Evolutionary conservation across 176 grass and related monocot genomes (phyloP).

Genomic region (Chloris gayana): DNA sequence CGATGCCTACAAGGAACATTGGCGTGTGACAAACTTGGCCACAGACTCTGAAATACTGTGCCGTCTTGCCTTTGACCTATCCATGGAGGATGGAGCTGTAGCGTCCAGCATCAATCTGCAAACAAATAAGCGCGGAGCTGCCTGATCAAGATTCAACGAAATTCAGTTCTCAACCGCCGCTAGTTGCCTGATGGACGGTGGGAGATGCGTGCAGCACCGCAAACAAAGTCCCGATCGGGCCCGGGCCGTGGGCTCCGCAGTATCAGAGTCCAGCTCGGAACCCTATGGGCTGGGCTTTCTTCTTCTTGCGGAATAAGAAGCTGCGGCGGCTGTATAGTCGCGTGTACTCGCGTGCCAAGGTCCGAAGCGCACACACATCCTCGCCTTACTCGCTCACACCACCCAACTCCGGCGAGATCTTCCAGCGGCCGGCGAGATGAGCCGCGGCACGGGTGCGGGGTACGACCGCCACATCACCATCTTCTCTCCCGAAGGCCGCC

Average conservation of each 20-base stretch:
- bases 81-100: neutral
- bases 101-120: neutral
- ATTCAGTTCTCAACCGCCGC: neutral
- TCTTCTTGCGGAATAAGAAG: constrained; percentile 50
- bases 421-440: constrained; percentile 57
- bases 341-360: neutral
- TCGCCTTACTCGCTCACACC: neutral
- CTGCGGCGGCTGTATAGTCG: neutral
- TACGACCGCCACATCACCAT: constrained; percentile 99
- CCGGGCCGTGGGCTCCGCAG: neutral
- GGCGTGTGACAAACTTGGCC: constrained; percentile 46
- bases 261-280: neutral
- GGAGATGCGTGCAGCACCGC: neutral
- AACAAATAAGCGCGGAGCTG: neutral
- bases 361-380: neutral
- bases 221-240: too few species aligned
- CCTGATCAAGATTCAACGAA: too few species aligned
- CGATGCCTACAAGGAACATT: constrained; percentile 10
- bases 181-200: neutral
- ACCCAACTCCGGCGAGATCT: constrained; percentile 36
- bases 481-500: constrained; percentile 96
- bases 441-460: constrained; percentile 81
- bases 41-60: constrained; percentile 27
- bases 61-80: neutral
- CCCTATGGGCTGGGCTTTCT: neutral